Base-by-base conservation (phyloP, 2,329 filamentous ascomycete species). In the Graphilbum fragrans region DNA sequence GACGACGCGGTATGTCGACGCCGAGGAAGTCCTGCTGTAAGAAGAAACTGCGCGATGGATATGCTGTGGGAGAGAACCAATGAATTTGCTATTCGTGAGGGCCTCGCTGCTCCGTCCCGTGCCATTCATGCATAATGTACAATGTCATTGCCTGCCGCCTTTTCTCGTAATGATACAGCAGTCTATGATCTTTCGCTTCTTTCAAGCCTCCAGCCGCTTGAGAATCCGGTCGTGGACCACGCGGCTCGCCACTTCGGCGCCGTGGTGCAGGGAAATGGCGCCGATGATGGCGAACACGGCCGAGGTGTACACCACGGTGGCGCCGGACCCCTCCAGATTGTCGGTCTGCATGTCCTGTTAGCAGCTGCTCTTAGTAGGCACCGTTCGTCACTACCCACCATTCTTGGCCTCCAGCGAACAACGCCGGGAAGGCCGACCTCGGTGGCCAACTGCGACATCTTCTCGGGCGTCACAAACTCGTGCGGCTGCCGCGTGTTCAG, bases 201-300 rank as follows among this genome's bases (percentile, higher is more conserved):
- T 14, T 18, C 19, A 19, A 6, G 11, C 18, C 11, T 17, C 44
- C 35, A 69, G 33, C 45, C 52, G 59, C 49, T 60, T 66, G 53
- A 94, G 61, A 58, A 94, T 80, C 60, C 80, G 78, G 51, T 94
- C 83, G 55, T 78, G 76, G 37, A 85, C 78, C 41, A 93, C 63
- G 58, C 75, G 72, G 49, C 79, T 81, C 44, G 90, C 87, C 42
- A 83, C 74, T 35, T 80, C 78, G 31, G 82, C 83, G 37, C 92
- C 92, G 51, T 83, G 79, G 60, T 95, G 86, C 54, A 98, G 66
- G n/a, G 86, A 80, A 41, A 98, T 62, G 11, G 92, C 92, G 19
- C 92, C 92, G 35, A 96, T 65, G 42, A 98, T 82, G 36, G 88
- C 86, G 57, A 87, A 86, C 42, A 98, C 54, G 4, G 86, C 77